These are phyloP conservation scores for Coemansia sp. DNA, from an alignment of 192 early-diverging fungal species.

Conservation along the genomic window DNA sequence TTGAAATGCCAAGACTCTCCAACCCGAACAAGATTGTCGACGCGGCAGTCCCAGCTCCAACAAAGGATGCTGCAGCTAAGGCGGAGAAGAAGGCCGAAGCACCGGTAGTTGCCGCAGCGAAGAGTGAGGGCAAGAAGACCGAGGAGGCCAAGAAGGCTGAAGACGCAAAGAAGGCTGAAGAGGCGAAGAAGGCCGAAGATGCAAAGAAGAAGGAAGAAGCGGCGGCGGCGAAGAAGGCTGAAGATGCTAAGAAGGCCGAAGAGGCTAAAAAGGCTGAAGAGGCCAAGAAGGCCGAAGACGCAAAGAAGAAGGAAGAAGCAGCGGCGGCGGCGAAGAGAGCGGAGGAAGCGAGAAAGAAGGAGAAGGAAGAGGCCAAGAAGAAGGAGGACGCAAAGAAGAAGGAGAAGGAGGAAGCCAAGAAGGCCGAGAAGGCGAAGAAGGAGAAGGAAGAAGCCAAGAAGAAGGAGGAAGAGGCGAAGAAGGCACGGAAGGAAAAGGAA, in stretches of 20 bases:
- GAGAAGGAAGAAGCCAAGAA: neutral
- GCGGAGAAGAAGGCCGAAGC: conserved; percentile 8
- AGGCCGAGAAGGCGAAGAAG: conserved; percentile 7
- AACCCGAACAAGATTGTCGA: conserved; percentile 21
- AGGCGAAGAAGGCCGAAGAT: conserved; percentile 3
- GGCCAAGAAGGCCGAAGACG: neutral
- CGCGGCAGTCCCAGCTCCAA: conserved; percentile 15
- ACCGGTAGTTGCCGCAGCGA: conserved; percentile 3
- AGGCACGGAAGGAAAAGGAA: conserved; percentile 6
- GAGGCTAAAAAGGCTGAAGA: conserved; percentile 10
- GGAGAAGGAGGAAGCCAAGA: neutral
- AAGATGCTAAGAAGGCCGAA: conserved; percentile 1
- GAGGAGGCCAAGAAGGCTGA: neutral
- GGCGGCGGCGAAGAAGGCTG: neutral
- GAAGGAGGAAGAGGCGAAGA: neutral
- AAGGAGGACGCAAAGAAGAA: conserved; percentile 10
- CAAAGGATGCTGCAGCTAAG: conserved; percentile 16
- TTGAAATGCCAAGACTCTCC: conserved; percentile 15
- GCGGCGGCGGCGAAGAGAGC: conserved; percentile 6
- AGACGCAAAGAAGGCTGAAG: neutral
- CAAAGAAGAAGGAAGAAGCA: conserved; percentile 5
- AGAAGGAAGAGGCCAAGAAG: conserved; percentile 4
- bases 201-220: conserved; percentile 10
- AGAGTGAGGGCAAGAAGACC: conserved; percentile 17
- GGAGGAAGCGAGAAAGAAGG: conserved; percentile 1